phyloP scores from a whole-genome alignment of 2,329 filamentous ascomycete genomes.

The Truncatella angustata region DNA sequence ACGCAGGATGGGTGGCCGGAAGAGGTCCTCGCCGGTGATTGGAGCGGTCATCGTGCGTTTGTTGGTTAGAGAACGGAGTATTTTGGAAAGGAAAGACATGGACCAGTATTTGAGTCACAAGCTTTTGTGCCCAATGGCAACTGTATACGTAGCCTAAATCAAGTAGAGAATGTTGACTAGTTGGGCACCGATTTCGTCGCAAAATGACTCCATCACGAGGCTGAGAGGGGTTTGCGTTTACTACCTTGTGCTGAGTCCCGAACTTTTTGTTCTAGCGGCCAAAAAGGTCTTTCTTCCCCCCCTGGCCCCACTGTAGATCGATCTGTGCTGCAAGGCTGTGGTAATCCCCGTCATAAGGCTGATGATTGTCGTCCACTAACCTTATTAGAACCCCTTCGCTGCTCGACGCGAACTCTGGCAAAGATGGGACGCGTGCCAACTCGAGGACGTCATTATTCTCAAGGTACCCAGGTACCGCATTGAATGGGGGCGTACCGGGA shows the following conservation, averaged over 20 bases:
- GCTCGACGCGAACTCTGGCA: background rate
- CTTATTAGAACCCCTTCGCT: background rate
- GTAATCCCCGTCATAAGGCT: slow-evolving; percentile 8
- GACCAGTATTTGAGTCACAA: background rate
- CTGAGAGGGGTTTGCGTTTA: slow-evolving; percentile 4
- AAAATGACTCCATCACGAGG: slow-evolving; percentile 6
- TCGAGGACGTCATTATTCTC: slow-evolving; percentile 7
- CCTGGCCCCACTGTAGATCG: background rate
- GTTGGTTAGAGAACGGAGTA: background rate
- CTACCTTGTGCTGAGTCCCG: background rate
- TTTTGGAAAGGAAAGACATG: background rate
- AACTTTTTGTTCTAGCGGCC: slow-evolving; percentile 1
- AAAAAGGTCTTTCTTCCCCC: background rate
- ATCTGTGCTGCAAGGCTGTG: slow-evolving; percentile 5
- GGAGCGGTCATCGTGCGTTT: background rate
- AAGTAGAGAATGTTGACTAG: background rate
- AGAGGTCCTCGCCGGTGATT: slow-evolving; percentile 46
- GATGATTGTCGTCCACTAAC: background rate
- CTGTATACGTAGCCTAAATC: too few relatives aligned
- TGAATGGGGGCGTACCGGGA: too few relatives aligned
- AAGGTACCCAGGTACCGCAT: background rate
- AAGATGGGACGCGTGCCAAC: background rate
- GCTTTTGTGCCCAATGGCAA: too few relatives aligned
- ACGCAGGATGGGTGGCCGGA: slow-evolving; percentile 78
- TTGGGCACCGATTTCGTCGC: background rate